Percentiles rank a stretch among this genome's conserved stretches.
These are phyloP conservation scores for Vanrija pseudolonga DNA, from an alignment of 1,284 basidiomycete genomes.

Conservation along the genomic window DNA sequence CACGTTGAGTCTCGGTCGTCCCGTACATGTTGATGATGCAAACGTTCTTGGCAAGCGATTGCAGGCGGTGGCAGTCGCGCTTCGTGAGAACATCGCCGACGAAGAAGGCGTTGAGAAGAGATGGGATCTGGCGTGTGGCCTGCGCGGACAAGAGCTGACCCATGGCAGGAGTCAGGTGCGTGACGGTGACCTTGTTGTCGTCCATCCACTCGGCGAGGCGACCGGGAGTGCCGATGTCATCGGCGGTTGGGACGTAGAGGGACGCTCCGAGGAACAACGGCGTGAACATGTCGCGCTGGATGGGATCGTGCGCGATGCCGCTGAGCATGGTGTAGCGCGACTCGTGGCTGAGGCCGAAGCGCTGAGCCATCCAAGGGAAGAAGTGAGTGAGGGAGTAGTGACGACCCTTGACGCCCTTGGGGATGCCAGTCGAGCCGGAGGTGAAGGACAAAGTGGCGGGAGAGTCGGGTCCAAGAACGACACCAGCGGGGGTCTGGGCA, in stretches of 20 bases:
- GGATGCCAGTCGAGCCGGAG: conserved; percentile 95
- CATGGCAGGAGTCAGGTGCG: conserved; percentile 98
- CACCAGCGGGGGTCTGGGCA: conserved; percentile 57
- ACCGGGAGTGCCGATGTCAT: conserved; percentile 96
- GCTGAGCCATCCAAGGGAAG: conserved; percentile 98
- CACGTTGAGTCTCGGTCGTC: conserved; percentile 97
- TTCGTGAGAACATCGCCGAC: conserved; percentile 99
- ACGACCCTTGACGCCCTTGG: conserved; percentile 92
- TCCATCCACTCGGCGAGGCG: conserved; percentile 99
- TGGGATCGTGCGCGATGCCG: conserved; percentile 98
- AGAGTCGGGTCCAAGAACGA: conserved; percentile 89
- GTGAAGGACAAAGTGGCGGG: conserved; percentile 95
- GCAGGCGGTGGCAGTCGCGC: conserved; percentile 92
- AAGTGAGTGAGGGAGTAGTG: conserved; percentile 98
- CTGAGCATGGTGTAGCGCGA: conserved; percentile 98
- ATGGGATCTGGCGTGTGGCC: conserved; percentile 82
- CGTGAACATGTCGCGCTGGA: conserved; percentile 99
- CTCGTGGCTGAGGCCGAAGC: conserved; percentile 69
- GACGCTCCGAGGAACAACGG: conserved; percentile 96
- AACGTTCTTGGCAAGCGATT: conserved; percentile 88
- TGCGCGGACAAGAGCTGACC: conserved; percentile 97
- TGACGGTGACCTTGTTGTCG: conserved; percentile 80
- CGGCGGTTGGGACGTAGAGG: conserved; percentile 92
- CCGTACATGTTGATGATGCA: conserved; percentile 99
- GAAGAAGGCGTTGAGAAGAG: conserved; percentile 89